Conservation (phyloP, 176 grass and related monocot species). For the Phyllostachys edulis region DNA sequence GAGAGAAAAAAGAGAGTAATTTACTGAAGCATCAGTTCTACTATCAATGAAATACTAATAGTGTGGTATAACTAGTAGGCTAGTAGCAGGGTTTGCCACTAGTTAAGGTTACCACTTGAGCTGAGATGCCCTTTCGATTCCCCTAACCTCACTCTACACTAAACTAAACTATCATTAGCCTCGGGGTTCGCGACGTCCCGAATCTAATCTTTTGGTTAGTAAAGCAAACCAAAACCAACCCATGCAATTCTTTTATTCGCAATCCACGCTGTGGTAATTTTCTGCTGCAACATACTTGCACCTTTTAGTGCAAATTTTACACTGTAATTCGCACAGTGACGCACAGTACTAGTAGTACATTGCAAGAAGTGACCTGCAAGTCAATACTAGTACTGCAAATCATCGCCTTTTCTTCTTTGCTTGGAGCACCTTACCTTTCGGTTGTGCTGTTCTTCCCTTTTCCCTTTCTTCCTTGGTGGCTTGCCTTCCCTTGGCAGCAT, state of each 20-base stretch:
- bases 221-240: conserved; percentile 19
- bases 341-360: background rate
- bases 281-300: background rate
- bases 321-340: background rate
- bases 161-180: conserved; percentile 38
- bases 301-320: background rate
- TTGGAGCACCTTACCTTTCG: conserved; percentile 7
- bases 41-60: background rate
- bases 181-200: background rate
- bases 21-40: no score
- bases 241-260: background rate
- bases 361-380: conserved; percentile 36
- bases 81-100: background rate
- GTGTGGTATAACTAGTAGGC: background rate
- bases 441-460: background rate
- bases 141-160: background rate
- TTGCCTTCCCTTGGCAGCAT: conserved; percentile 2
- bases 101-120: background rate
- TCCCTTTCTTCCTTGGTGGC: background rate
- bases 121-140: conserved; percentile 33
- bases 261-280: background rate
- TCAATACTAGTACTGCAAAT: background rate
- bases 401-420: conserved; percentile 10
- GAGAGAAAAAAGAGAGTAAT: background rate
- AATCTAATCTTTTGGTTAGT: conserved; percentile 38